Evolutionary conservation across 768 basidiomycete genomes (phyloP).

Genomic region (Termitomyces sp.): DNA sequence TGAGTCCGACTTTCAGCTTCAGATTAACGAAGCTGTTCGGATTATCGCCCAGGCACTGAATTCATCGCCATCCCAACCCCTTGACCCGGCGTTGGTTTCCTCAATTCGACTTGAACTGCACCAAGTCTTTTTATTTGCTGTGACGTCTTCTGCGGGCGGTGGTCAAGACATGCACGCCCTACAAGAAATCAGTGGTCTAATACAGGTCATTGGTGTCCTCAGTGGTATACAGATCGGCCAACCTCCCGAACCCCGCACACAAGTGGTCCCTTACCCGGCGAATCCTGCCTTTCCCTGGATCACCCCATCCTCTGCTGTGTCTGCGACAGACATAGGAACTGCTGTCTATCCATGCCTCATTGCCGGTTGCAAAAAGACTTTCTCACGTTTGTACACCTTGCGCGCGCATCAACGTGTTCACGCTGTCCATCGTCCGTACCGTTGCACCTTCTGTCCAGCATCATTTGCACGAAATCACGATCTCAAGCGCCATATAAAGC

Average conservation of each 20-base stretch:
- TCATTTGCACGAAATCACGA: constrained; percentile 79
- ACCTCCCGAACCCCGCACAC: constrained; percentile 27
- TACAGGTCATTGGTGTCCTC: constrained; percentile 77
- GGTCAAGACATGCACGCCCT: constrained; percentile 51
- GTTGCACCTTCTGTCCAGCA: constrained; percentile 60
- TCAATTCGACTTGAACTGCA: constrained; percentile 70
- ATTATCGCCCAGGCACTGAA: constrained; percentile 46
- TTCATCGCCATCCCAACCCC: constrained; percentile 31
- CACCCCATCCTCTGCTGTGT: constrained; percentile 17
- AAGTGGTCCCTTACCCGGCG: constrained; percentile 25
- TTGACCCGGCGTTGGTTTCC: constrained; percentile 56
- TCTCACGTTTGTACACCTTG: constrained; percentile 62
- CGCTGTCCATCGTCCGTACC: constrained; percentile 57
- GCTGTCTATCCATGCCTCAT: constrained; percentile 80
- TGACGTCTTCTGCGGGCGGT: constrained; percentile 56
- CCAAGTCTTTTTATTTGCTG: constrained; percentile 72
- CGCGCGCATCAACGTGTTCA: constrained; percentile 70
- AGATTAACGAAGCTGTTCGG: constrained; percentile 56
- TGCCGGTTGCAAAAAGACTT: constrained; percentile 58
- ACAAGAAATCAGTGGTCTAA: constrained; percentile 75
- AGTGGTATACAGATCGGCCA: constrained; percentile 68
- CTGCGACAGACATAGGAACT: constrained; percentile 51
- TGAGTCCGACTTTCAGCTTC: constrained; percentile 44
- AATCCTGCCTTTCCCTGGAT: constrained; percentile 30
- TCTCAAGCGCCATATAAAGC: constrained; percentile 67